Percentiles rank a stretch among this genome's conserved stretches.
Evolutionary conservation across 192 early-diverging fungal species (phyloP).

Genomic region (Podochytrium sp.): DNA sequence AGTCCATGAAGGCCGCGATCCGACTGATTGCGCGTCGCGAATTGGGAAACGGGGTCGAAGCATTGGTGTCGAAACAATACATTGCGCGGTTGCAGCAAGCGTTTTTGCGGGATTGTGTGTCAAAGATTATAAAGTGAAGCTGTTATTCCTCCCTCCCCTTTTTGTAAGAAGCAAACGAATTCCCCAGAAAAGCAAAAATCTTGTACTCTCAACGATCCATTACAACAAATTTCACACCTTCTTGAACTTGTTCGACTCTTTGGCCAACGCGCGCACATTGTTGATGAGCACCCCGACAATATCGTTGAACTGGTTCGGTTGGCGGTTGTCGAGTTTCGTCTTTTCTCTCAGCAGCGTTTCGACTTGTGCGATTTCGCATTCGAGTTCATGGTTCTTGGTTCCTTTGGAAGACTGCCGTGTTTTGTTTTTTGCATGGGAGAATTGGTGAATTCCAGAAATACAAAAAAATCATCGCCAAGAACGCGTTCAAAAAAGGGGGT

Average conservation of each 20-base stretch:
- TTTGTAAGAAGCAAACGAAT: background rate
- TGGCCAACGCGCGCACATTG: conserved; percentile 70
- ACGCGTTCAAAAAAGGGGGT: background rate
- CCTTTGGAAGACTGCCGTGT: background rate
- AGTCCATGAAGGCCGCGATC: conserved; percentile 9
- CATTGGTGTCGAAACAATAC: background rate
- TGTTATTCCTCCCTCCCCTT: background rate
- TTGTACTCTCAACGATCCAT: background rate
- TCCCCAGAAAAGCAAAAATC: background rate
- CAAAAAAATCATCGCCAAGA: background rate
- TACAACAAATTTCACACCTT: background rate
- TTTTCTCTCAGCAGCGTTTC: conserved; percentile 64
- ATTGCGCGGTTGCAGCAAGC: background rate
- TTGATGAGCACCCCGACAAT: conserved; percentile 78
- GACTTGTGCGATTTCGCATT: conserved; percentile 75
- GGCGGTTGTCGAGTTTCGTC: conserved; percentile 57
- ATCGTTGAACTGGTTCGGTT: conserved; percentile 69
- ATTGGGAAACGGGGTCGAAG: background rate
- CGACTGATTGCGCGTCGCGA: conserved; percentile 7
- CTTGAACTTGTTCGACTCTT: conserved; percentile 27
- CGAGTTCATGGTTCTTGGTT: conserved; percentile 80
- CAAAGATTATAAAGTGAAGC: background rate
- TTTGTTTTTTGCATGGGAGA: background rate
- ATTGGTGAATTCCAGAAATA: conserved; percentile 1
- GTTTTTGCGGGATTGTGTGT: background rate